A percentile compares a stretch with the other conserved stretches of the same genome.
phyloP scores from a whole-genome alignment of 306 rosid genomes.

The Morella rubra region DNA sequence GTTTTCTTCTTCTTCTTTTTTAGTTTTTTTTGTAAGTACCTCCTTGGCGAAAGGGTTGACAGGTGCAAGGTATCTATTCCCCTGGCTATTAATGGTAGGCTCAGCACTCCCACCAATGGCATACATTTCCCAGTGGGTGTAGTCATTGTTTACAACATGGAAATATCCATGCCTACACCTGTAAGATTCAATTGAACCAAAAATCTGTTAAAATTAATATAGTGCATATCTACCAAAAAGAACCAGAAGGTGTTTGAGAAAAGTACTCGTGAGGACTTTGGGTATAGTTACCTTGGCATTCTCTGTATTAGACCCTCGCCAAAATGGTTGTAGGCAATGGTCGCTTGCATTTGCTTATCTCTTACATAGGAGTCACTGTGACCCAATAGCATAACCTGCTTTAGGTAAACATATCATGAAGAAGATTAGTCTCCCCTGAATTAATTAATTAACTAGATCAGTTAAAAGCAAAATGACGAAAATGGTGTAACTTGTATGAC shows the following conservation, averaged over 20 bases:
- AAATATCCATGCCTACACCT: conserved; percentile 98
- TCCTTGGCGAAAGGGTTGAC: conserved; percentile 72
- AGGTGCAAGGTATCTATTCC: conserved; percentile 96
- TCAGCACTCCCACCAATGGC: conserved; percentile 98
- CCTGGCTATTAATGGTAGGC: conserved; percentile 97
- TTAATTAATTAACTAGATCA: not conserved
- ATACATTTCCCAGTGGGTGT: conserved; percentile 97
- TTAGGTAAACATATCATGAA: conserved; percentile 14
- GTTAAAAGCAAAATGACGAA: not conserved
- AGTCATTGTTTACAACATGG: conserved; percentile 98
- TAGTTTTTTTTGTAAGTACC: conserved; percentile 35
- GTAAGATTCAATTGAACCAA: conserved; percentile 32
- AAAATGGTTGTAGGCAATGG: conserved; percentile 97
- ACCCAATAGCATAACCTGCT: conserved; percentile 87
- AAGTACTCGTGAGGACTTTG: not conserved
- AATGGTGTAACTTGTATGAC: conserved; percentile 24
- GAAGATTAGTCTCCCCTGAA: not conserved
- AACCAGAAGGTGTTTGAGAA: no score
- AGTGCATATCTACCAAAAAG: no score
- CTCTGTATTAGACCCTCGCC: conserved; percentile 96
- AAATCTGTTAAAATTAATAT: not conserved
- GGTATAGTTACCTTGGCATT: conserved; percentile 83
- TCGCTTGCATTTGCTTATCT: conserved; percentile 95
- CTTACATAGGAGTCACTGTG: conserved; percentile 84
- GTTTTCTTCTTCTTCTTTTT: no score